Percentiles rank a stretch among this genome's conserved stretches.
phyloP scores from a whole-genome alignment of 371 early-diverging fungal species.

The Blakeslea trispora region DNA sequence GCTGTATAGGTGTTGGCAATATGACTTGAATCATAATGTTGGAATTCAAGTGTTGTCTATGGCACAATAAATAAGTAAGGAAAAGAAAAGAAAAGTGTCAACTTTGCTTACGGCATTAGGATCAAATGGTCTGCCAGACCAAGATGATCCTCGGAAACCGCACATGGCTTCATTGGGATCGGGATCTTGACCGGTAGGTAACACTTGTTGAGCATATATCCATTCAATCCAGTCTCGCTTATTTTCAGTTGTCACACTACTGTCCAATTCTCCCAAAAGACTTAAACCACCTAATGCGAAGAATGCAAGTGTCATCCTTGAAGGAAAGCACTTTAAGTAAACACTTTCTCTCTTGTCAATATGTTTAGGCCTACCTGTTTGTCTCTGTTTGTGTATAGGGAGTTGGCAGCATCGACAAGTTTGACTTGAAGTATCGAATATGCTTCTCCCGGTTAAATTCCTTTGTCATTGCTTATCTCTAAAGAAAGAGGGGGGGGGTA shows the following conservation, averaged over 20 bases:
- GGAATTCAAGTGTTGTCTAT: constrained; percentile 30
- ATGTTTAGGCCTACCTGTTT: constrained; percentile 66
- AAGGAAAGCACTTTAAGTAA: background rate
- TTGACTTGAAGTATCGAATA: constrained; percentile 71
- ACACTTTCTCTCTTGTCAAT: background rate
- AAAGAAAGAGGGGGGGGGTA: no score
- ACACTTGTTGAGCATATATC: constrained; percentile 93
- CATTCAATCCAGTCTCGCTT: constrained; percentile 86
- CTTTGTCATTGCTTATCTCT: background rate
- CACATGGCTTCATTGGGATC: constrained; percentile 45
- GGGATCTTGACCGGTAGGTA: constrained; percentile 31
- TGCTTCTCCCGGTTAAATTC: constrained; percentile 50
- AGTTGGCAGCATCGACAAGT: constrained; percentile 74
- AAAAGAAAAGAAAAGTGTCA: background rate
- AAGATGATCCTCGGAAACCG: constrained; percentile 74
- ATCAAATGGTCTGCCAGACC: constrained; percentile 60
- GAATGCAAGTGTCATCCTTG: constrained; percentile 84
- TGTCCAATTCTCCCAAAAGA: constrained; percentile 70
- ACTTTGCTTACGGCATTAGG: constrained; percentile 44
- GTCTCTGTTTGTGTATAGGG: constrained; percentile 77
- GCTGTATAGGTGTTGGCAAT: constrained; percentile 95
- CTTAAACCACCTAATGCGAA: constrained; percentile 83
- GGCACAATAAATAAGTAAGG: no score
- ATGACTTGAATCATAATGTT: constrained; percentile 67
- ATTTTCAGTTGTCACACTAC: constrained; percentile 48